phyloP scores from a whole-genome alignment of 192 early-diverging fungal species.

The Coemansia sp. region DNA sequence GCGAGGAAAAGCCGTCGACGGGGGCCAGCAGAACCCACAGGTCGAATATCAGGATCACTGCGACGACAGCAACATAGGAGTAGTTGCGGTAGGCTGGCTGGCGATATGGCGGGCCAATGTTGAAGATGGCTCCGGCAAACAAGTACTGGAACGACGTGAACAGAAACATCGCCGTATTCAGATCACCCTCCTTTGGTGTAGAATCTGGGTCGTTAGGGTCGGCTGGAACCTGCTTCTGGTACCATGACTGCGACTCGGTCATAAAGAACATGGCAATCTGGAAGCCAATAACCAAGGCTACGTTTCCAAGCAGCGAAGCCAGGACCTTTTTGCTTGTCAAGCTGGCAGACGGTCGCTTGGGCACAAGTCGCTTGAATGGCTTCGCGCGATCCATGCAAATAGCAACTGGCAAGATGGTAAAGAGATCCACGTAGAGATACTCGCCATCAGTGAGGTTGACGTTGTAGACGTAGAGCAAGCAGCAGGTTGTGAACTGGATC shows the following conservation, averaged over 20 bases:
- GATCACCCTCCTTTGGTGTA: constrained; percentile 61
- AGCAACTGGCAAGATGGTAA: constrained; percentile 82
- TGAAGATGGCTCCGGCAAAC: constrained; percentile 84
- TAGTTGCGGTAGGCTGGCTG: constrained; percentile 74
- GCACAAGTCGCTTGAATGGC: constrained; percentile 65
- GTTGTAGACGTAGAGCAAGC: constrained; percentile 81
- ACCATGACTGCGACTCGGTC: constrained; percentile 77
- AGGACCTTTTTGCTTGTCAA: constrained; percentile 85
- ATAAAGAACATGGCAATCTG: constrained; percentile 73
- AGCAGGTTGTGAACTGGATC: constrained; percentile 95
- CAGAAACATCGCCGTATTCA: constrained; percentile 84
- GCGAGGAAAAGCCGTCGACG: constrained; percentile 24
- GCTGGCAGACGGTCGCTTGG: constrained; percentile 82
- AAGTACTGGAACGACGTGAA: constrained; percentile 91
- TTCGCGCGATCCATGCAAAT: constrained; percentile 82
- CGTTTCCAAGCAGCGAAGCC: constrained; percentile 81
- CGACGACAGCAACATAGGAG: constrained; percentile 22
- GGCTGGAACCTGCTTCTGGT: constrained; percentile 42
- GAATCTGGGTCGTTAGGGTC: constrained; percentile 57
- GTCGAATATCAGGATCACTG: constrained; percentile 27
- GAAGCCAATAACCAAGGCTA: constrained; percentile 74
- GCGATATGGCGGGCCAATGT: constrained; percentile 92
- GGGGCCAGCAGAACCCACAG: constrained; percentile 43
- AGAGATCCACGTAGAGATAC: constrained; percentile 91
- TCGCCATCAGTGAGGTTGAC: constrained; percentile 89